Evolutionary conservation across 2,329 filamentous ascomycete species (phyloP).

Genomic region (Cercospora sp.): DNA sequence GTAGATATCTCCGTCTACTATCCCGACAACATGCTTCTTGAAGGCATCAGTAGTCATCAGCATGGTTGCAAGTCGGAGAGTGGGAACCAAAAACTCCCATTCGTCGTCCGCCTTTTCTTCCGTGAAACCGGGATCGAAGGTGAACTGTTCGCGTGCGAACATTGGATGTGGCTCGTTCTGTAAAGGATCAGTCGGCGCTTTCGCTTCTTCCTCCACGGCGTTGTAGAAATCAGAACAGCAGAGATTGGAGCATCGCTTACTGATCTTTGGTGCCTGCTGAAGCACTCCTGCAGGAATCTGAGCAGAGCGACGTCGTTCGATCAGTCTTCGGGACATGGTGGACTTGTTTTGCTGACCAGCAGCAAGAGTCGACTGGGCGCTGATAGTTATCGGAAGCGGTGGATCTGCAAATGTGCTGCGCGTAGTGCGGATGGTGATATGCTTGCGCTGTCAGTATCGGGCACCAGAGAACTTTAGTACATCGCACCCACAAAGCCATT

Average conservation of each 20-base stretch:
- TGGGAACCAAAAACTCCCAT: background rate
- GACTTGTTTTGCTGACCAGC: background rate
- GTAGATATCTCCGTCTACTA: background rate
- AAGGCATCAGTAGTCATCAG: background rate
- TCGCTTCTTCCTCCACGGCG: background rate
- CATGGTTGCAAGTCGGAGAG: background rate
- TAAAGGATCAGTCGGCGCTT: background rate
- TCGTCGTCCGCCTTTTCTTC: background rate
- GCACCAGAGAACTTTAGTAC: background rate
- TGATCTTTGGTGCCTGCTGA: background rate
- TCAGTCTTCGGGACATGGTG: background rate
- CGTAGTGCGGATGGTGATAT: background rate
- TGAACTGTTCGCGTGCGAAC: background rate
- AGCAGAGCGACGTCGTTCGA: background rate
- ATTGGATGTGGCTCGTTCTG: background rate
- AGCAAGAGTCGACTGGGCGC: background rate
- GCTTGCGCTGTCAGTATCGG: background rate
- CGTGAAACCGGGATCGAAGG: background rate
- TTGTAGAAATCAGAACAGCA: background rate
- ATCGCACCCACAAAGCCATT: background rate
- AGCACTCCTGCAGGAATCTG: background rate
- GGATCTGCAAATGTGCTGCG: background rate
- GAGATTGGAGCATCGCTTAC: background rate
- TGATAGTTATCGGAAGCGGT: background rate
- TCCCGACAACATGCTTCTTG: background rate